Percentiles rank a stretch among this genome's conserved stretches.
Conservation (phyloP, 129 eudicot genomes). For the Arctium minus region DNA sequence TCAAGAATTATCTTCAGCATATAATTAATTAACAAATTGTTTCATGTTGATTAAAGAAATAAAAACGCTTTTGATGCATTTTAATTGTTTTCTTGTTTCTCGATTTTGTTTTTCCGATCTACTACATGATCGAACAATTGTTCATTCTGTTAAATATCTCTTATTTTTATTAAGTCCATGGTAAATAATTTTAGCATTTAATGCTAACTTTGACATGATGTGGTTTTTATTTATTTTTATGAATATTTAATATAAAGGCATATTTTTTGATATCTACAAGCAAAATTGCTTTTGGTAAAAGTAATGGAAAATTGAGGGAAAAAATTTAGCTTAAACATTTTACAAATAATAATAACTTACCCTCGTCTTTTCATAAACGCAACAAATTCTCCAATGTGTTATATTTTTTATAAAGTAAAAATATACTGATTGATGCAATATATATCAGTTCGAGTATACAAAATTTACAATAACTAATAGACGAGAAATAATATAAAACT, state of each 20-base stretch:
- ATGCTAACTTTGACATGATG: no score
- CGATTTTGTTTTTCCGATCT: not conserved
- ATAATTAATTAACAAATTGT: slow-evolving; percentile 2
- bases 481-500: not conserved
- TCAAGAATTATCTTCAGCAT: slow-evolving; percentile 30
- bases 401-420: no score
- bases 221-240: no score
- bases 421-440: not conserved
- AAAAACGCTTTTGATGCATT: not conserved
- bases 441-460: not conserved
- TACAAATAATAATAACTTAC: not conserved
- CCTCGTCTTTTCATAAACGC: not conserved
- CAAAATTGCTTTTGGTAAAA: no score
- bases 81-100: not conserved
- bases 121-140: not conserved
- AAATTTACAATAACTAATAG: no score
- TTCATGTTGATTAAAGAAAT: not conserved
- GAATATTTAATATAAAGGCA: not conserved
- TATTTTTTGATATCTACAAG: not conserved
- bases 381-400: not conserved
- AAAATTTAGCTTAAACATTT: not conserved
- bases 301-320: no score
- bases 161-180: not conserved
- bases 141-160: not conserved
- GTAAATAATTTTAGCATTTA: no score